phyloP scores from a whole-genome alignment of 257 asterid genomes.

The Nicotiana tomentosiformis region DNA sequence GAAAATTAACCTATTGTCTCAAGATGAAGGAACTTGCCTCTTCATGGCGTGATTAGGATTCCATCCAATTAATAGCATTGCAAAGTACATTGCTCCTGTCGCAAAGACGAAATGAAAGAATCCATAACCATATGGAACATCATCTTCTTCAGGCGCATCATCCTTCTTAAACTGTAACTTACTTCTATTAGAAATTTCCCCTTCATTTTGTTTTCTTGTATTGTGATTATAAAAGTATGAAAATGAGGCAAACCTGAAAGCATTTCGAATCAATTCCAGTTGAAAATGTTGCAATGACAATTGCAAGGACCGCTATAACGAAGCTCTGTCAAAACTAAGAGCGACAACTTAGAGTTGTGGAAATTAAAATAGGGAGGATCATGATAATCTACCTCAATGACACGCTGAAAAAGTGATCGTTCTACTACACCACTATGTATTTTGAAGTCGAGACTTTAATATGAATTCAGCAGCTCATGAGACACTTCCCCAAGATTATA shows the following conservation, averaged over 20 bases:
- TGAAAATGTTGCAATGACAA: constrained; percentile 48
- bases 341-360: neutral
- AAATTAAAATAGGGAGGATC: neutral
- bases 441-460: neutral
- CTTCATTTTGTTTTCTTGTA: neutral
- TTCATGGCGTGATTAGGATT: constrained; percentile 47
- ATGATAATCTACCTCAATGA: no score
- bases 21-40: constrained; percentile 23
- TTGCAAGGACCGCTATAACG: constrained; percentile 41
- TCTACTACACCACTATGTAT: neutral
- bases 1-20: neutral
- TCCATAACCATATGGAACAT: constrained; percentile 46
- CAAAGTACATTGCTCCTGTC: constrained; percentile 54
- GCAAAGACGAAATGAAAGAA: constrained; percentile 50
- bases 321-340: constrained; percentile 38
- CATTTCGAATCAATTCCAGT: constrained; percentile 49
- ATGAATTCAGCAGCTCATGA: neutral
- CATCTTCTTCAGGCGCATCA: constrained; percentile 30
- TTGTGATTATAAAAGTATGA: neutral
- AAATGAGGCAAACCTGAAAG: constrained; percentile 36
- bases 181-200: neutral
- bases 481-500: neutral
- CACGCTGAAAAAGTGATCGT: neutral
- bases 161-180: constrained; percentile 39
- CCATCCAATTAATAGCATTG: constrained; percentile 53